Conservation (phyloP, 352 stramenopile species). For the Sclerospora graminicola region DNA sequence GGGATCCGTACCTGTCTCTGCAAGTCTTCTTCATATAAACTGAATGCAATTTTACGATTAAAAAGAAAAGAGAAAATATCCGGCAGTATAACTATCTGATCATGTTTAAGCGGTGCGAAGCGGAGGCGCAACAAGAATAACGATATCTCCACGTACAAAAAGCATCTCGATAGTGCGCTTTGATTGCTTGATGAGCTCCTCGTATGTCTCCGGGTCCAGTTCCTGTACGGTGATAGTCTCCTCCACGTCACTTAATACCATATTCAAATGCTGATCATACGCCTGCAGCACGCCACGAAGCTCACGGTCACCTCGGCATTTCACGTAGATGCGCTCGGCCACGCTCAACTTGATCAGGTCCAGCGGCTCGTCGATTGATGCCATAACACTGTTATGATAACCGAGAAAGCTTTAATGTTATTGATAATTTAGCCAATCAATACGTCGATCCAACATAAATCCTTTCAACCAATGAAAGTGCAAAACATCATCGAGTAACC, state of each 20-base stretch:
- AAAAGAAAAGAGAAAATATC: not conserved
- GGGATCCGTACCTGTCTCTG: no score
- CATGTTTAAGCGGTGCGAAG: constrained; percentile 76
- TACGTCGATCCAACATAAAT: not conserved
- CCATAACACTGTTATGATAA: no score
- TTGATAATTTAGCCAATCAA: no score
- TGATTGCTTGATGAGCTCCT: constrained; percentile 94
- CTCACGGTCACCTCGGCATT: constrained; percentile 95
- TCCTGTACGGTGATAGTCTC: constrained; percentile 97
- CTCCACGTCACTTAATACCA: constrained; percentile 97
- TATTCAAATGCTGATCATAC: constrained; percentile 99
- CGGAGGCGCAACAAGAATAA: constrained; percentile 96
- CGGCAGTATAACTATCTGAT: not conserved
- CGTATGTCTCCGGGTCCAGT: constrained; percentile 96
- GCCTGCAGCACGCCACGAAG: constrained; percentile 95
- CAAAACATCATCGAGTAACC: not conserved
- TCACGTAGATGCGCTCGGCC: constrained; percentile 98
- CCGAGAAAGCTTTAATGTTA: no score
- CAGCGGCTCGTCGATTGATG: constrained; percentile 91
- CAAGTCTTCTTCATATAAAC: no score
- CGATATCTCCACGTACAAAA: constrained; percentile 97
- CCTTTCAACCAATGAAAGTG: constrained; percentile 7
- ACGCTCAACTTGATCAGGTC: constrained; percentile 98
- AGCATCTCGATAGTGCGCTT: constrained; percentile 97
- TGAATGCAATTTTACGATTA: no score